These are phyloP conservation scores for Ustilaginoidea virens DNA, from an alignment of 2,329 filamentous ascomycete species.

Conservation along the genomic window DNA sequence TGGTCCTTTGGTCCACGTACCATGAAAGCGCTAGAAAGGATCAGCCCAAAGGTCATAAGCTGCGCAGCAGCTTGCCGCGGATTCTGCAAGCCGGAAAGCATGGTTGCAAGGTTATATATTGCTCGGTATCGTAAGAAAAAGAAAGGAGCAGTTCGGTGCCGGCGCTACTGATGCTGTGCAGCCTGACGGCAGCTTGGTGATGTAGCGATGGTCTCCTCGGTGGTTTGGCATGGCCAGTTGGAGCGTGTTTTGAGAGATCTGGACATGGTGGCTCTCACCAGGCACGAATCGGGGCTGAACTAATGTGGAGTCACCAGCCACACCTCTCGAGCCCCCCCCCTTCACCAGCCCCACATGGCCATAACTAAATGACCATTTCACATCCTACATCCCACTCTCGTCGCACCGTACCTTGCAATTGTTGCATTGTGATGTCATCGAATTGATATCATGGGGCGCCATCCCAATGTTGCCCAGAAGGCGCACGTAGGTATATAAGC, in stretches of 20 bases:
- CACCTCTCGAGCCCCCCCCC: too few species aligned
- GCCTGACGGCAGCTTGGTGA: neutral
- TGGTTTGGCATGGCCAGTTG: too few species aligned
- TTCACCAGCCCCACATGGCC: constrained; percentile 2
- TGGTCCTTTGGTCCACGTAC: constrained; percentile 21
- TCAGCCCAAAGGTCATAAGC: constrained; percentile 79
- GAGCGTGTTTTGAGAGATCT: constrained; percentile 8
- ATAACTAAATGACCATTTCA: too few species aligned
- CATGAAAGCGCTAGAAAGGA: constrained; percentile 88
- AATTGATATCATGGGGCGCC: too few species aligned
- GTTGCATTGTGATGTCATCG: too few species aligned
- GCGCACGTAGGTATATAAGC: too few species aligned
- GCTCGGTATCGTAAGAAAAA: too few species aligned
- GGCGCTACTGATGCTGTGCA: neutral
- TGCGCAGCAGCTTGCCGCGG: constrained; percentile 70
- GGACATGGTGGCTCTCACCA: constrained; percentile 13
- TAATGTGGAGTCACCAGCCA: too few species aligned
- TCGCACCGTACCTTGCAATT: too few species aligned
- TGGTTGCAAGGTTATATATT: constrained; percentile 23
- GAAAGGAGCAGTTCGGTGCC: too few species aligned
- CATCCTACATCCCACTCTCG: too few species aligned
- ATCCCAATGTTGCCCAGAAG: too few species aligned
- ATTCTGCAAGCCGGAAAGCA: constrained; percentile 57
- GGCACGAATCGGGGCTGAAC: constrained; percentile 1
- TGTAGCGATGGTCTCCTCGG: neutral